Conservation (phyloP, 179 eudicot genomes). For the Nepenthes alata region DNA sequence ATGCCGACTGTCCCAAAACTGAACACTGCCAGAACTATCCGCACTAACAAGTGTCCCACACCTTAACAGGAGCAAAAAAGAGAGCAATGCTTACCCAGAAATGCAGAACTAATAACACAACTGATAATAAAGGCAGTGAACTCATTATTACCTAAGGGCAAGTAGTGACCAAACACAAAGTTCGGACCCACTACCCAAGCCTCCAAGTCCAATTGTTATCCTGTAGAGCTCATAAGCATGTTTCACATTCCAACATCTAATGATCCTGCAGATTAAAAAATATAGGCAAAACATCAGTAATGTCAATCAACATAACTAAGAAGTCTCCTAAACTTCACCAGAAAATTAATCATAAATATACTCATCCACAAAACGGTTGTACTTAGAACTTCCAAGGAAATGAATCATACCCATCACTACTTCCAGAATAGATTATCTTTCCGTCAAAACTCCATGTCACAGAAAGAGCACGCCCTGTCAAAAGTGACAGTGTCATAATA, state of each 20-base stretch:
- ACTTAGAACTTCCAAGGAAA: not conserved
- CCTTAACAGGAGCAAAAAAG: conserved; percentile 24
- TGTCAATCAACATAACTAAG: not conserved
- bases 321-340: too few species aligned
- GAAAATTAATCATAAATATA: not conserved
- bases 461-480: conserved; percentile 48
- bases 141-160: conserved; percentile 50
- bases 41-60: conserved; percentile 84
- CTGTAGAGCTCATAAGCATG: conserved; percentile 55
- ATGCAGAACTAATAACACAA: not conserved
- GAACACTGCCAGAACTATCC: conserved; percentile 92
- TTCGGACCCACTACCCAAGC: conserved; percentile 58
- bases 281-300: not conserved
- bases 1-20: conserved; percentile 83
- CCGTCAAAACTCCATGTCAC: conserved; percentile 86
- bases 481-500: not conserved
- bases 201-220: conserved; percentile 90
- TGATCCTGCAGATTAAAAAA: conserved; percentile 39
- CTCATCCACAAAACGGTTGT: not conserved
- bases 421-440: conserved; percentile 64
- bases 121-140: not conserved
- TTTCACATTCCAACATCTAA: conserved; percentile 84
- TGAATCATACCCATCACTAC: conserved; percentile 82
- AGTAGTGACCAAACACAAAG: conserved; percentile 91
- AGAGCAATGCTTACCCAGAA: not conserved